Base-by-base conservation (phyloP, 1,284 basidiomycete species). In the Cryptococcus jaspeensis region DNA sequence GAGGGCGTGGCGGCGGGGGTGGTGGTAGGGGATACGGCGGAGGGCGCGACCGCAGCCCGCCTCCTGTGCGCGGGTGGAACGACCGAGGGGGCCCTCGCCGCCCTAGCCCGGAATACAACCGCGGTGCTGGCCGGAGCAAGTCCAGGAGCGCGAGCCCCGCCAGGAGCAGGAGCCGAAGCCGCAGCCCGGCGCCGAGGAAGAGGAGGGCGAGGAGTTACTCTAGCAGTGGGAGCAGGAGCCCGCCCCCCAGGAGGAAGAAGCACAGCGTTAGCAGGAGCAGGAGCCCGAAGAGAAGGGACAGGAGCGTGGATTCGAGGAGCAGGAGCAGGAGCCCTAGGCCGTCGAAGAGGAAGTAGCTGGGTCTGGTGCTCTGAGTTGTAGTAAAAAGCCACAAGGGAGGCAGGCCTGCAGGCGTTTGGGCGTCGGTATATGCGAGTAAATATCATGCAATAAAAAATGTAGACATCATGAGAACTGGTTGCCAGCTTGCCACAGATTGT, bases 31-130 rank as follows among this genome's bases (percentile, higher is more conserved):
- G 61, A 16, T 32, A 52, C 28, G 59, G 59, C 5, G 53, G 55
- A 42, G 52, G 61, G 15, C 55, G 65, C 42, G 56, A 58, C 52
- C 48, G 52, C 16, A 53, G 51, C 20, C 60, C 62, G 7, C 36
- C 60, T 22, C 55, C 60, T 35, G 58, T 61, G 15, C 48, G 62
- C 23, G 53, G 52, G 52, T 52, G 51, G 22, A 48, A 43, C 9
- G 60, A 58, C 18, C 51, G 60, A 18, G 60, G 60, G 23, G 60
- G 50, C 23, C 60, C 60, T 13, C n/a, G 60, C 28, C 36, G 60
- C 49, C 56, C 57, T n/a, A 52, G 49, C 18, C 57, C 56, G 3
- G 60, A 58, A 45, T 58, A 58, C 32, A 46, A 44, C 32, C 50
- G 57, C 32, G 53, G 54, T 49, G 59, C 38, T 5, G 51, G 63